phyloP scores from a whole-genome alignment of 495 filamentous ascomycete genomes.

The Podospora pseudoanserina region DNA sequence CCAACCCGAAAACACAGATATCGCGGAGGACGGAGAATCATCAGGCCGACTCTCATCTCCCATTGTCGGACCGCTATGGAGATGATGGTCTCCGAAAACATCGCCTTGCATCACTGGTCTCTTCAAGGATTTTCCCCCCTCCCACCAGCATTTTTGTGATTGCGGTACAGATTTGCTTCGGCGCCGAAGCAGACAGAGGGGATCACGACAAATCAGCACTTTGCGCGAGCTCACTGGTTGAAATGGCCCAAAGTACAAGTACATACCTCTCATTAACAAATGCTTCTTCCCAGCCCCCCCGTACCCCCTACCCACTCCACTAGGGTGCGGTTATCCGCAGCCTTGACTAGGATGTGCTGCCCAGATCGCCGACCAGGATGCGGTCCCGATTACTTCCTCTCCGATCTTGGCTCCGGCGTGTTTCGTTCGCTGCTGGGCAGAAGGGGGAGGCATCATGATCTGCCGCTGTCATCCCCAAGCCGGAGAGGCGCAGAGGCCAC shows the following conservation, averaged over 20 bases:
- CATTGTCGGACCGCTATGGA: constrained; percentile 2
- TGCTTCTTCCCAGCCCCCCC: not conserved
- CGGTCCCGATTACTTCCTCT: constrained; percentile 14
- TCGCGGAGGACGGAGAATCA: not conserved
- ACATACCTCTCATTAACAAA: not conserved
- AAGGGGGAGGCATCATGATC: not conserved
- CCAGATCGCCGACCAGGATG: constrained; percentile 36
- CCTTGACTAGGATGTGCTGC: constrained; percentile 16
- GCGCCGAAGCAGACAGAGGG: not conserved
- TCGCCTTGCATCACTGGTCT: constrained; percentile 2
- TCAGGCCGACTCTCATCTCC: constrained; percentile 4
- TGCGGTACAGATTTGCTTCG: not conserved
- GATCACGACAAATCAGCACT: not conserved
- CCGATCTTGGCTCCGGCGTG: constrained; percentile 30
- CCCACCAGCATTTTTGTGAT: not conserved
- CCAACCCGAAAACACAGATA: too few species aligned
- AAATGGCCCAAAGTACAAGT: not conserved
- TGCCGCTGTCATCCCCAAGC: not conserved
- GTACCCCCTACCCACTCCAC: not conserved
- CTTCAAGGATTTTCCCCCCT: constrained; percentile 2
- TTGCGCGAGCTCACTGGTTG: not conserved
- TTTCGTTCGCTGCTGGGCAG: not conserved
- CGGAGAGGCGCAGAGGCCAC: not conserved
- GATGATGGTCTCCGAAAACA: constrained; percentile 2
- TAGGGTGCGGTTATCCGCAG: constrained; percentile 14